These are phyloP conservation scores for Ophiocordyceps camponoti-saundersi DNA, from an alignment of 2,329 filamentous ascomycete genomes.

Conservation along the genomic window DNA sequence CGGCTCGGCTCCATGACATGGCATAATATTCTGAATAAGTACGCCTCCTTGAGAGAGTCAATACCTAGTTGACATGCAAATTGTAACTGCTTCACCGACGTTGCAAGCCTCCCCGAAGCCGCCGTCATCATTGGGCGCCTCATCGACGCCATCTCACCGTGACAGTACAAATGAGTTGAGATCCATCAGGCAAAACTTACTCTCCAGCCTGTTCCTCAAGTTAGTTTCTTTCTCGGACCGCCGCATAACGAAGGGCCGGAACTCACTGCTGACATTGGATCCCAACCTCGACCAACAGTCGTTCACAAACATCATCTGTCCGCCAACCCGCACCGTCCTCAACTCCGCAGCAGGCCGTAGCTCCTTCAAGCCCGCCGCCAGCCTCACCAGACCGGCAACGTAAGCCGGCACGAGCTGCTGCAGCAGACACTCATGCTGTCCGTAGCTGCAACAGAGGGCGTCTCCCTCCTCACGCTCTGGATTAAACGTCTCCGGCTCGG, in stretches of 20 bases:
- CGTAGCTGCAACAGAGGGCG: slow-evolving; percentile 26
- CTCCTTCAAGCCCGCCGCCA: slow-evolving; percentile 23
- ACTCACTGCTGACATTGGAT: slow-evolving; percentile 28
- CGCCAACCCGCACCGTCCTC: slow-evolving; percentile 23
- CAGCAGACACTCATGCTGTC: slow-evolving; percentile 27
- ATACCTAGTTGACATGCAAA: no score
- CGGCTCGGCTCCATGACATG: no score
- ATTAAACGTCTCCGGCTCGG: slow-evolving; percentile 21
- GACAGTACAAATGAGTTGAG: no score
- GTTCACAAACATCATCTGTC: slow-evolving; percentile 25
- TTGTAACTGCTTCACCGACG: no score
- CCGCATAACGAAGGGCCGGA: neutral
- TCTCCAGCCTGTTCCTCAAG: neutral
- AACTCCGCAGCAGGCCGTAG: slow-evolving; percentile 27
- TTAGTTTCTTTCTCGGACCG: neutral
- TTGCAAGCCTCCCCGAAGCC: no score
- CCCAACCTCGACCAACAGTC: slow-evolving; percentile 29
- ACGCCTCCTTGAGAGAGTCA: no score
- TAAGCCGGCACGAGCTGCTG: slow-evolving; percentile 22
- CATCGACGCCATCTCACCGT: no score
- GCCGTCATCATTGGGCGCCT: no score
- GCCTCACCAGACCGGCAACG: slow-evolving; percentile 23
- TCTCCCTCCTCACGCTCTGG: slow-evolving; percentile 20
- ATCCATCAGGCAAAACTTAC: neutral
- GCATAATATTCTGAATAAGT: no score